phyloP scores from a whole-genome alignment of 768 basidiomycete genomes.

The Postia placenta region DNA sequence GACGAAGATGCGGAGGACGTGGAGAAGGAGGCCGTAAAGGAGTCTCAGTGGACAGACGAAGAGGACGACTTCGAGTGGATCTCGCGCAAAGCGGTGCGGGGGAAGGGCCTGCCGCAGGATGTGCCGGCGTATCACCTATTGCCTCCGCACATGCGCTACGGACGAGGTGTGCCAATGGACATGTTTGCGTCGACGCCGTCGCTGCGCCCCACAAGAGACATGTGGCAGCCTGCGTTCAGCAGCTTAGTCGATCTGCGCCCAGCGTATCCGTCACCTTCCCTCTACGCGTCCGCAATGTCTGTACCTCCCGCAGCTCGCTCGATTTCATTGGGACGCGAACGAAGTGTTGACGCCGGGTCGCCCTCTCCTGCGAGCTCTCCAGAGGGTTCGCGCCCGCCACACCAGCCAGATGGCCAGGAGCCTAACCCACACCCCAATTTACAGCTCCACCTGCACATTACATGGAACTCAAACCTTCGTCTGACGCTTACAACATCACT shows the following conservation, averaged over 20 bases:
- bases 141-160: constrained; percentile 69
- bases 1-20: constrained; percentile 44
- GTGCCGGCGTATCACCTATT: constrained; percentile 62
- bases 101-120: constrained; percentile 43
- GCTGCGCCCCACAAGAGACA: constrained; percentile 37
- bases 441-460: constrained; percentile 81
- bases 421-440: constrained; percentile 53
- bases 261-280: constrained; percentile 19
- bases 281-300: constrained; percentile 20
- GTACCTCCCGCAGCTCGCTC: constrained; percentile 4
- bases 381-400: not conserved
- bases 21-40: constrained; percentile 12
- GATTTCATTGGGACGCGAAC: not conserved
- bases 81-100: constrained; percentile 50
- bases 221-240: constrained; percentile 27
- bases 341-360: not conserved
- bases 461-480: constrained; percentile 84
- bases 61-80: constrained; percentile 86
- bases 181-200: constrained; percentile 52
- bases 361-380: not conserved
- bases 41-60: constrained; percentile 26
- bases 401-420: constrained; percentile 4
- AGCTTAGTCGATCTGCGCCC: constrained; percentile 22
- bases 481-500: constrained; percentile 89
- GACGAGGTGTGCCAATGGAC: constrained; percentile 48